Evolutionary conservation across 2,329 filamentous ascomycete species (phyloP), one percentile per base, ranked within the genome.

Genomic region (Diplodia intermedia): DNA sequence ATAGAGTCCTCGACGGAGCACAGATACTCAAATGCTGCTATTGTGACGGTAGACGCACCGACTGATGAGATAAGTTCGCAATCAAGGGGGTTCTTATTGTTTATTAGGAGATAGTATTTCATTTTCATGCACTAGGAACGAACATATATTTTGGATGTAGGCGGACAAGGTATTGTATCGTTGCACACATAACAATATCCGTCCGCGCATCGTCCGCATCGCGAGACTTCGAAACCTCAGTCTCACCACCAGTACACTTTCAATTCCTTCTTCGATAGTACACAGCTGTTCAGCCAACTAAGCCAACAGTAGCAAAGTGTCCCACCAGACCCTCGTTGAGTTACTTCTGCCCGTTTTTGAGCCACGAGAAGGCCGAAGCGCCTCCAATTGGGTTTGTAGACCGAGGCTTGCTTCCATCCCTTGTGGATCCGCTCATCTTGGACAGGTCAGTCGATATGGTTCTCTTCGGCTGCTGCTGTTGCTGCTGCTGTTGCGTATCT

Each of bases 311-410:
- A 20, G 40, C 15, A 18, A 47, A 15, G 23, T 23, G 15, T 47
- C 18, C 20, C 33, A 57, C 38, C 15, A 33, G 33, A 8, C 31
- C 12, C 1, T 9, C 36, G 3, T 29, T 20, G 4, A 33, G 20
- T 63, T 29, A 63, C 31, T 63, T 52, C 47, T 63, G 60, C 6
- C 60, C 66, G 20, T 61, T 67, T 15, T 91, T 94, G 83, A 97
- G 90, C 94, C 94, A 98, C 14, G 91, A 90, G 81, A 98, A 98
- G 2, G 94, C 94, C 69, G 92, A 95, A 15, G 91, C 94, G n/a
- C 92, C 92, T 9, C 94, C 94, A 20, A 97, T 87, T 0, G 95
- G 94, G 75, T 98, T 98, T 2, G 60, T 40, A 26, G 57, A 62
- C 15, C 43, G 29, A 14, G 38, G 40, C 49, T 68, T 68, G 23